These are phyloP conservation scores for Dalbergia cochinchinensis DNA, from an alignment of 306 rosid species.

Conservation along the genomic window DNA sequence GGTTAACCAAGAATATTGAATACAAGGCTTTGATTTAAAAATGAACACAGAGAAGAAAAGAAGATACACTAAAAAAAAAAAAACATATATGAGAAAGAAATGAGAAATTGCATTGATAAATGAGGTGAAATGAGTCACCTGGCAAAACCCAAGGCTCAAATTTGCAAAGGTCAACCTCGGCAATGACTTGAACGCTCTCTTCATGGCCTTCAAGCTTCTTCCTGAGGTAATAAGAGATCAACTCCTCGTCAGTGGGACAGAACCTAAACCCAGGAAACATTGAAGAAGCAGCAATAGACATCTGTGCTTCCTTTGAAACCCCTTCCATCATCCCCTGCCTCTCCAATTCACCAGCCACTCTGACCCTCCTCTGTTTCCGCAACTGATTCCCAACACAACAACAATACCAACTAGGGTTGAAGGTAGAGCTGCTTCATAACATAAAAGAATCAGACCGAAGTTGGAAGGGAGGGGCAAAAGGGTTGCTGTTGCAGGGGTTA, in stretches of 20 bases:
- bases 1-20: neutral
- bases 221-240: slow-evolving; percentile 79
- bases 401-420: neutral
- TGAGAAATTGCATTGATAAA: no score
- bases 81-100: no score
- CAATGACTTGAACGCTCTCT: slow-evolving; percentile 73
- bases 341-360: neutral
- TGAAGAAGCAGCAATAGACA: slow-evolving; percentile 71
- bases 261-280: slow-evolving; percentile 98
- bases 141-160: slow-evolving; percentile 96
- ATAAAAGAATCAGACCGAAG: slow-evolving; percentile 2
- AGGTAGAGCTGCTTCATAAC: neutral
- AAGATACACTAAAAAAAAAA: no score
- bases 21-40: neutral
- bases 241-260: slow-evolving; percentile 91
- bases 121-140: slow-evolving; percentile 47
- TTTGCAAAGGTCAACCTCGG: slow-evolving; percentile 85
- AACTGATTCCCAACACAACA: neutral
- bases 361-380: neutral
- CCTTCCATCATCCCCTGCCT: slow-evolving; percentile 35
- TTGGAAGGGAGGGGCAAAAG: neutral
- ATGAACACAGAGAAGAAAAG: neutral
- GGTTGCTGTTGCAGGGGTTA: neutral
- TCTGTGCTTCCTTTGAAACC: slow-evolving; percentile 63
- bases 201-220: slow-evolving; percentile 73